Evolutionary conservation across 495 filamentous ascomycete species (phyloP), one percentile per base, ranked within the genome.

Genomic region (Penicillium paradoxum): DNA sequence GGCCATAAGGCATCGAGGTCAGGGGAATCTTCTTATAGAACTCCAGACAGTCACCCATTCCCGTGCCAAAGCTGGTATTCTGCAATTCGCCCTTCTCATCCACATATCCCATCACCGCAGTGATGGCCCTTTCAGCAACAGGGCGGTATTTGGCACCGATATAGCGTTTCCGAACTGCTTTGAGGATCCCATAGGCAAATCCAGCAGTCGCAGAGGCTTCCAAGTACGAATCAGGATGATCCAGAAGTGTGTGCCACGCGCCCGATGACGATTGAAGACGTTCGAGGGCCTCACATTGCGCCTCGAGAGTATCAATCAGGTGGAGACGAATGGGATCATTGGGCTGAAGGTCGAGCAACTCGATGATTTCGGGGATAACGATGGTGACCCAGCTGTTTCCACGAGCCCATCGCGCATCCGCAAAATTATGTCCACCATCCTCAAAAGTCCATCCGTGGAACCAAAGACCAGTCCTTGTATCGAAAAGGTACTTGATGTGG

Each of bases 1-100:
- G 86, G 1, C 86, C 86, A 59, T 88, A 89, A 21, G 85, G 86
- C 86, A 90, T 90, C 39, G 80, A 80, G 0, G 87, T 90, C 5
- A 80, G 57, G 1, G 78, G 78, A 56, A 90, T 88, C 39, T 81
- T 71, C 65, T 82, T 82, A 55, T 90, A 90, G 59, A 86, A 83
- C 51, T 88, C 76, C 49, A 87, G 66, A 11, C 66, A 76, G 50
- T 78, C 68, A 1, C 86, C 86, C 82, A 90, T 88, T 0, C 73
- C 81, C 8, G 87, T 90, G 0, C 87, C 87, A 58, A 89, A 90
- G 45, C 84, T 88, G 2, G 80, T 82, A 51, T 87, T 80, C 45
- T 78, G 72, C 51, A 90, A 65, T 65, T 89, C 86, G 0, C 87
- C 86, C 11, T 77, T 68, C 1, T 64, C 63, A 51, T 81, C 80